These are phyloP conservation scores for Mycena haematopus DNA, from an alignment of 768 basidiomycete genomes.

Conservation along the genomic window DNA sequence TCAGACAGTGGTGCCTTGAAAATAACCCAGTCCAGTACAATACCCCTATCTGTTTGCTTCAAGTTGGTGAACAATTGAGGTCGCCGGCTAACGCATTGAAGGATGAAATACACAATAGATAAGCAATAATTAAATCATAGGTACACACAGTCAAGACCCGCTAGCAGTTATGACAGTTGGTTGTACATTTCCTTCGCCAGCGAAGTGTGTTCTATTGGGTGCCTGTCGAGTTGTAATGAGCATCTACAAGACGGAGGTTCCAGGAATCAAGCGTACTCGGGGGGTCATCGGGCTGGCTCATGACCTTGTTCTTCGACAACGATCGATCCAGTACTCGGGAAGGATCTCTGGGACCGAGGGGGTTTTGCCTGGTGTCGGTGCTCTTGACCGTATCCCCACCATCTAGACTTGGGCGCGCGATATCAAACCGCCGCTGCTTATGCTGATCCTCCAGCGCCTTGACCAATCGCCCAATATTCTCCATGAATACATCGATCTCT, in stretches of 20 bases:
- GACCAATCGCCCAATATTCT: slow-evolving; percentile 24
- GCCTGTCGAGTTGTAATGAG: neutral
- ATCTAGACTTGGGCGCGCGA: neutral
- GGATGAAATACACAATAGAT: slow-evolving; percentile 7
- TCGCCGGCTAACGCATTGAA: no score
- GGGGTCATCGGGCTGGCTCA: neutral
- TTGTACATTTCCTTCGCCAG: slow-evolving; percentile 20
- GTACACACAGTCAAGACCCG: neutral
- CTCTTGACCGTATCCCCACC: neutral
- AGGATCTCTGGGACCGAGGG: no score
- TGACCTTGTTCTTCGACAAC: neutral
- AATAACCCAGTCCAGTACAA: no score
- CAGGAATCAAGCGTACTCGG: neutral
- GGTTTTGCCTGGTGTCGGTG: neutral
- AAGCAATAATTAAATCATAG: slow-evolving; percentile 9
- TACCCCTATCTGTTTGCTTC: no score
- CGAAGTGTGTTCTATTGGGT: slow-evolving; percentile 3
- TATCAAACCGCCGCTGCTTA: slow-evolving; percentile 17
- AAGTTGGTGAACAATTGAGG: no score
- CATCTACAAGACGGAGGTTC: no score
- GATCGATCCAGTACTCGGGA: no score
- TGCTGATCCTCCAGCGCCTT: slow-evolving; percentile 26
- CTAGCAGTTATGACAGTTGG: neutral
- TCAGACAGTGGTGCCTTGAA: no score
- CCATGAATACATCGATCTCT: slow-evolving; percentile 28